phyloP scores from a whole-genome alignment of 2,329 filamentous ascomycete genomes.

The Dactylellina leptospora region DNA sequence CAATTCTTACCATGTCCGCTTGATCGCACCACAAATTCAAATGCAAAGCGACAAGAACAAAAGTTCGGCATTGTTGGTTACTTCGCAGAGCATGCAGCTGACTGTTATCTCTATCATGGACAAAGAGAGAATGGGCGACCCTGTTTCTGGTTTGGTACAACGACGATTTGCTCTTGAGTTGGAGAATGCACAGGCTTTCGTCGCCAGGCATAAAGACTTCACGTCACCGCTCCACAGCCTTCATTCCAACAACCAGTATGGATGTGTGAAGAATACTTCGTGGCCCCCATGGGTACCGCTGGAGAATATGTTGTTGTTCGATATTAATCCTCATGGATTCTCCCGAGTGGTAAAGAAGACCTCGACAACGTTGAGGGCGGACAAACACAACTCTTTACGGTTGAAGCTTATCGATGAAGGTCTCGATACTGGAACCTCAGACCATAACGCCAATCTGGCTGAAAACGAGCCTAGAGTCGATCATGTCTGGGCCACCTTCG shows the following conservation, averaged over 20 bases:
- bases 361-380: slow-evolving; percentile 90
- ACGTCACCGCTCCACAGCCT: slow-evolving; percentile 83
- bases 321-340: slow-evolving; percentile 95
- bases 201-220: slow-evolving; percentile 92
- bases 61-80: slow-evolving; percentile 94
- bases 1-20: slow-evolving; percentile 90
- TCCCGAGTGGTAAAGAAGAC: slow-evolving; percentile 96
- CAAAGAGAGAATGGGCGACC: slow-evolving; percentile 88
- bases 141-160: slow-evolving; percentile 93
- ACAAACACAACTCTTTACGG: slow-evolving; percentile 97
- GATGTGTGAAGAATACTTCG: slow-evolving; percentile 79
- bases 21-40: slow-evolving; percentile 97
- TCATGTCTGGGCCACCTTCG: slow-evolving; percentile 96
- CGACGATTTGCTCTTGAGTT: slow-evolving; percentile 92
- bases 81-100: slow-evolving; percentile 96
- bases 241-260: slow-evolving; percentile 94
- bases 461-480: slow-evolving; percentile 83
- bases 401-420: slow-evolving; percentile 94
- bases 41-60: slow-evolving; percentile 98
- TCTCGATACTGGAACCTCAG: slow-evolving; percentile 64
- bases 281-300: slow-evolving; percentile 99
- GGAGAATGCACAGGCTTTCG: slow-evolving; percentile 98
- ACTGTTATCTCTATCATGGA: slow-evolving; percentile 99
- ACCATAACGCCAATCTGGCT: slow-evolving; percentile 64
- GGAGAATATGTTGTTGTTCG: slow-evolving; percentile 98